Base-by-base conservation (phyloP, 169 alveolate genomes). In the Plasmodium reichenowi region DNA sequence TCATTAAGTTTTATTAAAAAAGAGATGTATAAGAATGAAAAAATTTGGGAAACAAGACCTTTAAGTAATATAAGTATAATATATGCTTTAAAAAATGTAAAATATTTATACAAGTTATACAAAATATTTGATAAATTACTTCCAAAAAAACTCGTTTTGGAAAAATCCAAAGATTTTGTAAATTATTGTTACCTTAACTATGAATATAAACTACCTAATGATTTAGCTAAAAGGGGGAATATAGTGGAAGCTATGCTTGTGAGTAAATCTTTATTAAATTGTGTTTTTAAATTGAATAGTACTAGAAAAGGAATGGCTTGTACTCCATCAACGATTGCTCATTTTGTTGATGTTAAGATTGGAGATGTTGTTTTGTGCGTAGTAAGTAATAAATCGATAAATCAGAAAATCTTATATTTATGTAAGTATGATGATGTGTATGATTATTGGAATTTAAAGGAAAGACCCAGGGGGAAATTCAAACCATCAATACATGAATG, bases 251-350 rank as follows among this genome's bases (percentile, higher is more conserved):
- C 93, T 6, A 73, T 90, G 94, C 38, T 86, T 56, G 92, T 83
- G 20, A 91, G 92, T 71, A 88, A 93, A 43, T 71, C 91, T 13
- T 29, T 75, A 50, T 22, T 67, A 48, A 73, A 74, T 22, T 87
- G 93, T 15, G 90, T 91, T 43, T 56, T 93, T 80, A 93, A 93
- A 72, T 88, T 93, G 56, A 93, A 93, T 64, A 88, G 93, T 24
- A 93, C 94, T 32, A 76, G 93, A 43, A 83, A 50, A 29, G 96
- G 96, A 32, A 70, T 93, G 68, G 96, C 92, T 20, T 78, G 88
- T 70, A 88, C 94, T 22, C 94, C 94, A 0, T 86, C 94, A 5
- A 92, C 96, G 7, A 75, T 93, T 73, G 67, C 86, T 15, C 94
- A 93, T 38, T 93, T 93, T 58, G 68, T 87, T 74, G 93, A 91